phyloP scores from a whole-genome alignment of 306 rosid genomes.

The Datisca glomerata region DNA sequence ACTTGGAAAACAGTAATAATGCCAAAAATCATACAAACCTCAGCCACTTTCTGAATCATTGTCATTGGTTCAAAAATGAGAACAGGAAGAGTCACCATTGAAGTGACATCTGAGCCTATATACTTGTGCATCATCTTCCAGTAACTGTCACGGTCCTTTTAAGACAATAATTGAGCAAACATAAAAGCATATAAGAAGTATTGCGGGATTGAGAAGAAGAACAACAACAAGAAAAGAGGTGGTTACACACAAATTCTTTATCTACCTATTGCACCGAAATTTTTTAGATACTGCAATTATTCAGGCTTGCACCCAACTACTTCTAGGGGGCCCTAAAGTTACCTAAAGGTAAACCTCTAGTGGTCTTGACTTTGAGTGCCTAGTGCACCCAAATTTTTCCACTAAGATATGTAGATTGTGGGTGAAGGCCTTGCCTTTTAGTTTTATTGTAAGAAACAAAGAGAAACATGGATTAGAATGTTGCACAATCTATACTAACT shows the following conservation, averaged over 20 bases:
- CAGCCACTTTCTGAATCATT: conserved; percentile 78
- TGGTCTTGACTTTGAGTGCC: too few species aligned
- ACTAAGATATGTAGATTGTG: too few species aligned
- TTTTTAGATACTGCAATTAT: too few species aligned
- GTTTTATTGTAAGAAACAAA: neutral
- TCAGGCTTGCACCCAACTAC: too few species aligned
- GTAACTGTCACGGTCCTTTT: conserved; percentile 73
- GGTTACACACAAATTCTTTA: too few species aligned
- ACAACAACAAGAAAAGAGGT: neutral
- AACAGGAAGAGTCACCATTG: conserved; percentile 78
- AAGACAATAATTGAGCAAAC: too few species aligned
- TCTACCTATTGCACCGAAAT: too few species aligned
- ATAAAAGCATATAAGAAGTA: neutral
- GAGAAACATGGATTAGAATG: neutral
- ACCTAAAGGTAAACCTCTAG: too few species aligned
- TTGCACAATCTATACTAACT: neutral
- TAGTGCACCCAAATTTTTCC: too few species aligned
- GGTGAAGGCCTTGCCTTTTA: too few species aligned
- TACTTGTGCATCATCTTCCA: conserved; percentile 92
- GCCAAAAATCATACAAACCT: conserved; percentile 35
- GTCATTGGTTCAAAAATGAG: conserved; percentile 85
- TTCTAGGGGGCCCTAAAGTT: too few species aligned
- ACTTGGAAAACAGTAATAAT: neutral
- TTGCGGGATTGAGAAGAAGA: neutral
- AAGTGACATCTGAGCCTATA: conserved; percentile 66